Conservation (phyloP, 495 filamentous ascomycete species). For the Talaromyces borbonicus region DNA sequence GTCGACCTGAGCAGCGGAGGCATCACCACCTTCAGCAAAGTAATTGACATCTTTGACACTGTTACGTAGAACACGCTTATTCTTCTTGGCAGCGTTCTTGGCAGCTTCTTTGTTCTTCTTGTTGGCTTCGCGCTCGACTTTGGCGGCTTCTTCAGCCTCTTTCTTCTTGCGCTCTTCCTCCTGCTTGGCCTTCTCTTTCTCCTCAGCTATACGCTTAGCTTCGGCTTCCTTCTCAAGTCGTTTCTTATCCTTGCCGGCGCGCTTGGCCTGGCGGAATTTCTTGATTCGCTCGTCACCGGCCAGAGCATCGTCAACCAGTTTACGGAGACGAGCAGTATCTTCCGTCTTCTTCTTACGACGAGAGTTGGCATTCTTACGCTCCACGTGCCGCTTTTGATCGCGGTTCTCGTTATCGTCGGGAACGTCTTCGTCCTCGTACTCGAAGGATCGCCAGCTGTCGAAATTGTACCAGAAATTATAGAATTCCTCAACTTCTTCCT, state of each 20-base stretch:
- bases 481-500: conserved; percentile 84
- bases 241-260: conserved; percentile 90
- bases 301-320: conserved; percentile 76
- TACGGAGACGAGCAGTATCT: conserved; percentile 81
- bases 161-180: conserved; percentile 67
- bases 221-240: conserved; percentile 83
- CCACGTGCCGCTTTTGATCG: conserved; percentile 95
- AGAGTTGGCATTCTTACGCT: conserved; percentile 95
- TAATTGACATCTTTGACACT: conserved; percentile 97
- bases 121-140: conserved; percentile 65
- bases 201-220: conserved; percentile 71
- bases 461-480: conserved; percentile 99
- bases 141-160: conserved; percentile 78
- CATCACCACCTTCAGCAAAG: conserved; percentile 51
- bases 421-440: conserved; percentile 97
- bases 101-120: conserved; percentile 98
- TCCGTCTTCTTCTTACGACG: conserved; percentile 99
- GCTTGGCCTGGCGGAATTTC: conserved; percentile 84
- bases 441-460: conserved; percentile 94
- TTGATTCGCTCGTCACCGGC: conserved; percentile 89
- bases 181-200: conserved; percentile 64
- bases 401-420: conserved; percentile 98
- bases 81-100: conserved; percentile 98
- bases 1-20: conserved; percentile 67
- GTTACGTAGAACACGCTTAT: conserved; percentile 86